Evolutionary conservation across 2,329 filamentous ascomycete species (phyloP), one percentile per base, ranked within the genome.

Genomic region (Chaetomium strumarium): DNA sequence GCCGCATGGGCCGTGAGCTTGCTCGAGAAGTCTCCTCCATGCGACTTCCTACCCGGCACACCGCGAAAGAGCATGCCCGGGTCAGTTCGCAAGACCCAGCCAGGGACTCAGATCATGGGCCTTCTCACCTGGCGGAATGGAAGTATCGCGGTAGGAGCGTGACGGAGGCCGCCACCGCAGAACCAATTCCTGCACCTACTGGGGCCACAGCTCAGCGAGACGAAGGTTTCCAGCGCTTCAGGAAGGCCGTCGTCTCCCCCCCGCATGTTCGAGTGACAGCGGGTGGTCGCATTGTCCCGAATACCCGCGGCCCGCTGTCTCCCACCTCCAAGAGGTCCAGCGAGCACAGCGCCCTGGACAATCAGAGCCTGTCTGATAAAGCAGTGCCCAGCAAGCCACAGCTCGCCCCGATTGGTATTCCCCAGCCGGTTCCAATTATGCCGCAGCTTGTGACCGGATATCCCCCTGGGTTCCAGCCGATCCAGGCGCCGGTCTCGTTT

Each of bases 201-300:
- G 78, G 74, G 9, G 65, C 78, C 33, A 67, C 66, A 36, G 76
- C 78, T 24, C 81, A 85, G 64, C 76, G 78, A 59, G 76, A 75
- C 33, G 80, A 85, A 64, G 83, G 83, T n/a, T 86, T 86, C 59
- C 78, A 83, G 64, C 74, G 77, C 48, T 86, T 86, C 63, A 85
- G 82, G 68, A 81, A 83, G 63, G 81, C 82, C 11, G 83, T 85
- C n/a, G 75, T 80, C 5, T 86, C 83, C 33, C 83, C 83, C 8
- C 83, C 80, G 13, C 81, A 85, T 64, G 77, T 85, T 56, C 78
- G 83, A 14, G 83, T 86, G 46, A 86, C 83, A 17, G 83, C 83
- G 54, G 81, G 83, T 53, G 83, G 83, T 39, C 75, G 81, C 36
- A 85, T 86, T 60, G 83, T 86, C 1, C 82, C 81, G 45, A 85